Conservation (phyloP, 805 yeast genomes). For the Candida tallmaniae region DNA sequence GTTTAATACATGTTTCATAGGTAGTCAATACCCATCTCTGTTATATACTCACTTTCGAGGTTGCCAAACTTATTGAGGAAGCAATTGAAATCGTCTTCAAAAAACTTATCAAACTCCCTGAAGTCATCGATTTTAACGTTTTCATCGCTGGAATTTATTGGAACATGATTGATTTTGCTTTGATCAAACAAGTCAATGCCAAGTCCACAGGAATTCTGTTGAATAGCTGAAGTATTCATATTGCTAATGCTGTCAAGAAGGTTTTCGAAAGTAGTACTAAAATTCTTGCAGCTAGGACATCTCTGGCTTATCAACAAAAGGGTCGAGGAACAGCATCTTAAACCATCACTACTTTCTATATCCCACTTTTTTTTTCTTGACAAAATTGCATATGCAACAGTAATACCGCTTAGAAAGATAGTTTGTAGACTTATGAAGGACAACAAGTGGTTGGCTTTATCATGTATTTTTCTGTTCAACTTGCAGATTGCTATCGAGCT, state of each 20-base stretch:
- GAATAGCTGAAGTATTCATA: too few species aligned
- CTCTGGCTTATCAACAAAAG: conserved; percentile 3
- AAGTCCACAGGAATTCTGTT: too few species aligned
- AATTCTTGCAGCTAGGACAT: conserved; percentile 2
- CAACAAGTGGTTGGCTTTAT: conserved; percentile 3
- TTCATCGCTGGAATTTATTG: too few species aligned
- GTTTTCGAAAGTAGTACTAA: conserved; percentile 5
- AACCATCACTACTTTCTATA: conserved; percentile 5
- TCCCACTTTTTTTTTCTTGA: conserved; percentile 5
- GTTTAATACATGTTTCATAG: too few species aligned
- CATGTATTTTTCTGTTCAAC: conserved; percentile 5
- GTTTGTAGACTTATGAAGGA: conserved; percentile 7
- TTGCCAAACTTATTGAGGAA: not conserved
- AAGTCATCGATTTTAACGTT: too few species aligned
- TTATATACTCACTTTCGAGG: not conserved
- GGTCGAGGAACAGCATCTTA: conserved; percentile 7
- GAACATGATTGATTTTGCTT: too few species aligned
- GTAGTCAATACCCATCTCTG: not conserved
- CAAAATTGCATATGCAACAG: conserved; percentile 6
- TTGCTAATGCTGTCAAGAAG: conserved; percentile 1
- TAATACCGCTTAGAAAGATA: conserved; percentile 8
- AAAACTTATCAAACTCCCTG: not conserved
- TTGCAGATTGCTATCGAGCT: conserved; percentile 9
- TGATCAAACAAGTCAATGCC: conserved; percentile 9
- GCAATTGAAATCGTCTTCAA: not conserved